A percentile compares a stretch with the other conserved stretches of the same genome.
Evolutionary conservation across 441 rosid species (phyloP).

Genomic region (Breynia disticha): DNA sequence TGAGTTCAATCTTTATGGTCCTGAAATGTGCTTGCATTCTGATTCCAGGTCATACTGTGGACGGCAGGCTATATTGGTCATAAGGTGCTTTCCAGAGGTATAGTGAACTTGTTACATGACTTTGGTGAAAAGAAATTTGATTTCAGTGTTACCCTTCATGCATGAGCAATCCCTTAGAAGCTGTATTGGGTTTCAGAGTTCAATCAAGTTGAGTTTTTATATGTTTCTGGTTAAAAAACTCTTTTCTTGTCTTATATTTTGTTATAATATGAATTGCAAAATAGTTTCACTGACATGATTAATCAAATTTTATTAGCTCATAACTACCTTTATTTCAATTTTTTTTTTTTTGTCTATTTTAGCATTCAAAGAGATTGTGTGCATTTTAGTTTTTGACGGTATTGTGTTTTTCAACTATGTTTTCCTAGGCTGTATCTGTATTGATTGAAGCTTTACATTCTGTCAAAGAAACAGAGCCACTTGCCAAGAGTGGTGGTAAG

Average conservation of each 20-base stretch:
- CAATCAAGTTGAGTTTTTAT: too few relatives aligned
- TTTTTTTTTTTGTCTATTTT: too few relatives aligned
- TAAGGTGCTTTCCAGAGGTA: conserved; percentile 92
- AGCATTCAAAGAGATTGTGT: neutral
- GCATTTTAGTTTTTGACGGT: conserved; percentile 1
- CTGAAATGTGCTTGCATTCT: conserved; percentile 21
- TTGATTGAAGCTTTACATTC: conserved; percentile 85
- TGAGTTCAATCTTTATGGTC: conserved; percentile 12
- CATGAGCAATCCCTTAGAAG: too few relatives aligned
- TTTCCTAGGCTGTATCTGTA: conserved; percentile 52
- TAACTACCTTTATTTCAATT: too few relatives aligned
- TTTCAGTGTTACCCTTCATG: neutral
- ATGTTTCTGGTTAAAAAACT: too few relatives aligned
- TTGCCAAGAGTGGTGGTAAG: conserved; percentile 57
- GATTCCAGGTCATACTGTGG: conserved; percentile 89
- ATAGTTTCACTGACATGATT: too few relatives aligned
- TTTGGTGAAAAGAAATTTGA: neutral
- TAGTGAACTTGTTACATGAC: conserved; percentile 11
- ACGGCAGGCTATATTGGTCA: conserved; percentile 73
- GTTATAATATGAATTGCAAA: too few relatives aligned
- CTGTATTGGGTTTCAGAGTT: too few relatives aligned
- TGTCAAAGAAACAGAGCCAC: conserved; percentile 68
- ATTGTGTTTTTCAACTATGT: conserved; percentile 6
- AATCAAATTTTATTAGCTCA: too few relatives aligned
- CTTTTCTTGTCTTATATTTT: too few relatives aligned